Conservation (phyloP, 139 green algal genomes). For the Chlamydomonas schloesseri region DNA sequence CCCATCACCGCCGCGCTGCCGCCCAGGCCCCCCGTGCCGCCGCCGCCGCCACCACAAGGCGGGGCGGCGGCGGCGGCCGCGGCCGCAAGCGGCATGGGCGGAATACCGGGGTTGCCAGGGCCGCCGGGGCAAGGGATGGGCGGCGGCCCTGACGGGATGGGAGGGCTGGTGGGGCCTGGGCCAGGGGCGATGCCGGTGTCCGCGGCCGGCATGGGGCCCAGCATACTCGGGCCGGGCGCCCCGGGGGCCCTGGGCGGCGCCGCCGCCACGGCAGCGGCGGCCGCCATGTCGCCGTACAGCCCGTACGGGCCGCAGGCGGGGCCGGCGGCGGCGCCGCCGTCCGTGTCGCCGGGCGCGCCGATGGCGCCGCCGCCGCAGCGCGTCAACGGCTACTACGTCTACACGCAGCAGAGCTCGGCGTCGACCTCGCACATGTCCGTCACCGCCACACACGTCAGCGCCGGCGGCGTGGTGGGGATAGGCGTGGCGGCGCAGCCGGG, state of each 20-base stretch:
- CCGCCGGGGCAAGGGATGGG: too few species aligned
- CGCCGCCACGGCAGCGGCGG: too few species aligned
- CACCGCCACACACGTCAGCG: too few species aligned
- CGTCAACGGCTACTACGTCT: background rate
- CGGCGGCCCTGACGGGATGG: too few species aligned
- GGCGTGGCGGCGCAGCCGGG: background rate
- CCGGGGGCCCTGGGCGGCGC: too few species aligned
- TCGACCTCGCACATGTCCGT: too few species aligned
- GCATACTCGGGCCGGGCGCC: too few species aligned
- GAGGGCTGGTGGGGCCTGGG: too few species aligned
- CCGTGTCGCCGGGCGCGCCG: background rate
- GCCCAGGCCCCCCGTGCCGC: background rate
- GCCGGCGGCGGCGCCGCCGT: background rate
- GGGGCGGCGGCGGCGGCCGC: background rate
- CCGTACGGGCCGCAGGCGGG: background rate
- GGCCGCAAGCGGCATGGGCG: too few species aligned
- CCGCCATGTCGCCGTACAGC: background rate
- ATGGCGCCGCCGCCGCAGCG: background rate
- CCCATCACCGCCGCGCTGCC: slow-evolving; percentile 30
- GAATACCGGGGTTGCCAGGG: too few species aligned
- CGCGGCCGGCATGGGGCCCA: too few species aligned
- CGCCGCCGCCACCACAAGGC: background rate
- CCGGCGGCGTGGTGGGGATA: background rate
- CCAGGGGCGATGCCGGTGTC: too few species aligned
- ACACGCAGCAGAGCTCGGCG: background rate